phyloP scores from a whole-genome alignment of 2,329 filamentous ascomycete genomes.

The Fusarium napiforme region DNA sequence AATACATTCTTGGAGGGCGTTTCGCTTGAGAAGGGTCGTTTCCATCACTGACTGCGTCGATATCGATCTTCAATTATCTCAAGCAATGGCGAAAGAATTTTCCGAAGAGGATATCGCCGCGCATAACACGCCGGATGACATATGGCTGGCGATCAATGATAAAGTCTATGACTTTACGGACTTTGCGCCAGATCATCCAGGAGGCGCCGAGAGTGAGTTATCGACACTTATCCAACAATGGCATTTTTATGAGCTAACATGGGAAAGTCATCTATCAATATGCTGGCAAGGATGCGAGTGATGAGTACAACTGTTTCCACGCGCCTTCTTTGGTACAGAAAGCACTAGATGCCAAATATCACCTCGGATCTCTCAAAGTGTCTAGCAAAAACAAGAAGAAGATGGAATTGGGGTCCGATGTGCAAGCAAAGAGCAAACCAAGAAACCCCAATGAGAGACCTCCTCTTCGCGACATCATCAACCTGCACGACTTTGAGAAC shows the following conservation, averaged over 20 bases:
- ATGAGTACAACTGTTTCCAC: constrained; percentile 41
- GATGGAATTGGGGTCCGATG: accelerated
- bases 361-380: not conserved
- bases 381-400: not conserved
- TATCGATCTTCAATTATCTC: accelerated
- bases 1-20: not conserved
- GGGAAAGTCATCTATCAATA: constrained; percentile 39
- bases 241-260: accelerated
- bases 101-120: constrained; percentile 56
- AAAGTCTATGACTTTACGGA: constrained; percentile 67
- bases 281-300: constrained; percentile 42
- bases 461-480: constrained; percentile 31
- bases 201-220: constrained; percentile 29
- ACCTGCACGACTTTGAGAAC: constrained; percentile 42
- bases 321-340: constrained; percentile 35
- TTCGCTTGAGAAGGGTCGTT: accelerated
- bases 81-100: constrained; percentile 33
- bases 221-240: accelerated
- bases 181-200: constrained; percentile 41
- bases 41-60: accelerated
- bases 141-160: constrained; percentile 76
- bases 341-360: constrained; percentile 14
- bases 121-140: constrained; percentile 59
- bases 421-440: accelerated
- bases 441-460: not conserved